These are phyloP conservation scores for Hydrangea macrophylla DNA, from an alignment of 148 eudicot genomes.

Conservation along the genomic window DNA sequence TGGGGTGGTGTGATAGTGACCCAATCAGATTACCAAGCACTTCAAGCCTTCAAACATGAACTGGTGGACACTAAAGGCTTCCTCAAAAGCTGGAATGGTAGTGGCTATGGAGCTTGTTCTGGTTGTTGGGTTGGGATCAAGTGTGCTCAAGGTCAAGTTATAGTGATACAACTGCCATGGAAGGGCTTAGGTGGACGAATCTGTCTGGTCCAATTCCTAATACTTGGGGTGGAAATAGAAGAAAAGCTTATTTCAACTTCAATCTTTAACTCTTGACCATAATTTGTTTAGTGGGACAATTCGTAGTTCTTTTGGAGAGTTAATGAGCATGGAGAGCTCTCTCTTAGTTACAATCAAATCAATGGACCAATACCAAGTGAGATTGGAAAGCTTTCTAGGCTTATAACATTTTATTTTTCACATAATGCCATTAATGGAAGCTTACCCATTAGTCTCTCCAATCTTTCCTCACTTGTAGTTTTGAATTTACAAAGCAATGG, in stretches of 20 bases:
- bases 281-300: constrained; percentile 27
- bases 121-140: constrained; percentile 82
- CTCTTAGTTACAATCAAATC: constrained; percentile 33
- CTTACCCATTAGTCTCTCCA: constrained; percentile 47
- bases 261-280: constrained; percentile 23
- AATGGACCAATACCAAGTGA: constrained; percentile 35
- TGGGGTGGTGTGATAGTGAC: constrained; percentile 83
- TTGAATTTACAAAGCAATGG: constrained; percentile 40
- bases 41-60: constrained; percentile 70
- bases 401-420: constrained; percentile 51
- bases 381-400: constrained; percentile 45
- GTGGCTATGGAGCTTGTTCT: constrained; percentile 65
- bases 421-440: constrained; percentile 57
- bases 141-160: constrained; percentile 87
- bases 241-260: constrained; percentile 1
- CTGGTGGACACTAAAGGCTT: constrained; percentile 66
- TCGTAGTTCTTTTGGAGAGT: constrained; percentile 27
- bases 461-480: constrained; percentile 33
- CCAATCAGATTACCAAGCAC: constrained; percentile 59
- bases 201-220: constrained; percentile 52
- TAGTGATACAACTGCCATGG: constrained; percentile 87
- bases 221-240: constrained; percentile 19
- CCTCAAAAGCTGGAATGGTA: constrained; percentile 67
- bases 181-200: constrained; percentile 53
- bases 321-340: constrained; percentile 27